Percentiles rank a stretch among this genome's conserved stretches.
phyloP scores from a whole-genome alignment of 2,329 filamentous ascomycete species.

The Arthrobotrys sphaeroides region DNA sequence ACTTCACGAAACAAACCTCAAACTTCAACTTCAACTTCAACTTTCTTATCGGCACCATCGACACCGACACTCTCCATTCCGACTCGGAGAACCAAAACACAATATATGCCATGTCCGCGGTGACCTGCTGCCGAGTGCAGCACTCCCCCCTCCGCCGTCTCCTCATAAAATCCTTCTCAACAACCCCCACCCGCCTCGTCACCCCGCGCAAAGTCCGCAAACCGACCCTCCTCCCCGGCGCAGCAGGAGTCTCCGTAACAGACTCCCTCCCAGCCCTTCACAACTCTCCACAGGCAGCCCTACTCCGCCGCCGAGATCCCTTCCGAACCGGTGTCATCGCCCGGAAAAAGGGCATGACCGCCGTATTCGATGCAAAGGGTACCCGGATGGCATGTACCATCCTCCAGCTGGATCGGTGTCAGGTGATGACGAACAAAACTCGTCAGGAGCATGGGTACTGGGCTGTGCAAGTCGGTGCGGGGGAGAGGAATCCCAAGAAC shows the following conservation, averaged over 20 bases:
- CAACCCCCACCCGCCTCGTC: slow-evolving; percentile 55
- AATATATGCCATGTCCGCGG: slow-evolving; percentile 53
- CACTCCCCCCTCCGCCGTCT: slow-evolving; percentile 6
- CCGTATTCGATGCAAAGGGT: slow-evolving; percentile 80
- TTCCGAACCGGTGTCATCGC: slow-evolving; percentile 83
- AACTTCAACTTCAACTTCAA: neutral
- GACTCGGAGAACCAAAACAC: neutral
- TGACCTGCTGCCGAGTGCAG: slow-evolving; percentile 48
- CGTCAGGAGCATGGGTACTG: slow-evolving; percentile 84
- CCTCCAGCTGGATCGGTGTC: slow-evolving; percentile 88
- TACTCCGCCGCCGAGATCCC: slow-evolving; percentile 69
- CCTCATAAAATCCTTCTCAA: slow-evolving; percentile 55
- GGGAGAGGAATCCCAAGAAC: slow-evolving; percentile 77
- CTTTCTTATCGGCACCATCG: no score
- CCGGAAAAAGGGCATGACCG: slow-evolving; percentile 95
- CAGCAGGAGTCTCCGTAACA: slow-evolving; percentile 66
- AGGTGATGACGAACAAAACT: slow-evolving; percentile 89
- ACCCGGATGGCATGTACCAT: slow-evolving; percentile 86
- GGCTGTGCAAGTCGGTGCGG: slow-evolving; percentile 88
- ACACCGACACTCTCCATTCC: neutral
- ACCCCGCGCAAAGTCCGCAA: slow-evolving; percentile 55
- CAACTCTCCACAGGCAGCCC: slow-evolving; percentile 69
- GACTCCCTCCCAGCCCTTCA: slow-evolving; percentile 64
- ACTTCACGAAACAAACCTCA: slow-evolving; percentile 13
- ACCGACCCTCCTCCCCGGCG: slow-evolving; percentile 67